phyloP scores from a whole-genome alignment of 1,284 basidiomycete genomes.

The Cryptococcus wingfieldii region DNA sequence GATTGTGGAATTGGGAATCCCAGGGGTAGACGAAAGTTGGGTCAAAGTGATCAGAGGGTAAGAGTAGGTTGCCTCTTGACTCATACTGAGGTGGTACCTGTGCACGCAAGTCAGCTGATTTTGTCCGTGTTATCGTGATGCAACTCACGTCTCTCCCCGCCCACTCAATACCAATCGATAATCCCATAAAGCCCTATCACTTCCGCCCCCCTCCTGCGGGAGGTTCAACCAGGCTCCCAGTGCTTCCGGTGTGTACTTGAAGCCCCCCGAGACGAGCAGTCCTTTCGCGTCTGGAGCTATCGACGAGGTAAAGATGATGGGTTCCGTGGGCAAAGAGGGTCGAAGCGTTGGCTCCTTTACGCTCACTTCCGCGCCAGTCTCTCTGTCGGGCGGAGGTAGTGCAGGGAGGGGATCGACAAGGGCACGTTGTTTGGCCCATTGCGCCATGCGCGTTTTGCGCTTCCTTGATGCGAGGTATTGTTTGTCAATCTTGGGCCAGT shows the following conservation, averaged over 20 bases:
- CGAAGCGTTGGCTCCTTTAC: neutral
- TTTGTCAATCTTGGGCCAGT: slow-evolving; percentile 19
- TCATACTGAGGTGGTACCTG: neutral
- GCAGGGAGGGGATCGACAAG: slow-evolving; percentile 4
- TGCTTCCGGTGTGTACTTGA: slow-evolving; percentile 22
- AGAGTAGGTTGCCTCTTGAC: neutral
- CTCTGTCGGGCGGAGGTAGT: neutral
- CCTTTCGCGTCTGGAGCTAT: neutral
- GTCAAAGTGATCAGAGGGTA: neutral
- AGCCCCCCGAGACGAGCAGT: slow-evolving; percentile 3
- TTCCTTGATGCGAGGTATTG: slow-evolving; percentile 11
- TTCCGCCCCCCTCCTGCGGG: neutral
- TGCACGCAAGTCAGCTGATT: neutral
- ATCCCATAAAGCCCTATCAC: slow-evolving; percentile 2
- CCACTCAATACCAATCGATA: neutral
- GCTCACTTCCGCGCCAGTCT: neutral
- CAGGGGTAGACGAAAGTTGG: neutral
- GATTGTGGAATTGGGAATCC: neutral
- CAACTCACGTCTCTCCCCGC: slow-evolving; percentile 1
- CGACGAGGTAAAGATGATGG: neutral
- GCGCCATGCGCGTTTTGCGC: slow-evolving; percentile 23
- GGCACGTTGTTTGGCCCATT: slow-evolving; percentile 16
- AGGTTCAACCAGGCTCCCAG: slow-evolving; percentile 17
- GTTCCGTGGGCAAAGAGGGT: neutral
- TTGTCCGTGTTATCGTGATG: neutral